Percentiles rank a stretch among this genome's conserved stretches.
Evolutionary conservation across 129 eudicot species (phyloP).

Genomic region (Glebionis coronaria): DNA sequence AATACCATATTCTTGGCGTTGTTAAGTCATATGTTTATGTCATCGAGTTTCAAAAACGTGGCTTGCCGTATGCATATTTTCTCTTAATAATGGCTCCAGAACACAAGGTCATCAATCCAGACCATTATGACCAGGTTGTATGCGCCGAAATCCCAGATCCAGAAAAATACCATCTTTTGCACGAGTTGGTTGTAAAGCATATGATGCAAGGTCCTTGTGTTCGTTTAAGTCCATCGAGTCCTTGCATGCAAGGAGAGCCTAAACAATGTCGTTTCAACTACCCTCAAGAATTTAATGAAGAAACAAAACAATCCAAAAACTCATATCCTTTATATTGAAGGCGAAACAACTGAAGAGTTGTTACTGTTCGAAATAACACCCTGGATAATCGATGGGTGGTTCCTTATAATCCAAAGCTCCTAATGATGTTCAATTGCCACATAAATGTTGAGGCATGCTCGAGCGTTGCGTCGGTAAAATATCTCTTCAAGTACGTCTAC

Average conservation of each 20-base stretch:
- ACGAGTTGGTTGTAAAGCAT: constrained; percentile 18
- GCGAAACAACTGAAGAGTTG: background rate
- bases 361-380: background rate
- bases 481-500: background rate
- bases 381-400: background rate
- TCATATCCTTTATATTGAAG: background rate
- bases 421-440: background rate
- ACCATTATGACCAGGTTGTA: constrained; percentile 15
- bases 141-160: constrained; percentile 16
- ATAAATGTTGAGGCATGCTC: background rate
- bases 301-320: background rate
- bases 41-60: constrained; percentile 26
- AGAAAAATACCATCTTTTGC: background rate
- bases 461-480: background rate
- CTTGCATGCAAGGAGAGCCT: constrained; percentile 25
- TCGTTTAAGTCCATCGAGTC: background rate
- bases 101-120: background rate
- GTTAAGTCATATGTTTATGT: constrained; percentile 13
- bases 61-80: constrained; percentile 4
- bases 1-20: background rate
- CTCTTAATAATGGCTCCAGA: background rate
- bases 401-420: background rate
- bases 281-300: background rate
- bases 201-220: constrained; percentile 40
- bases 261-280: background rate